A percentile compares a stretch with the other conserved stretches of the same genome.
These are phyloP conservation scores for Urtica urens DNA, from an alignment of 306 rosid genomes.

Conservation along the genomic window DNA sequence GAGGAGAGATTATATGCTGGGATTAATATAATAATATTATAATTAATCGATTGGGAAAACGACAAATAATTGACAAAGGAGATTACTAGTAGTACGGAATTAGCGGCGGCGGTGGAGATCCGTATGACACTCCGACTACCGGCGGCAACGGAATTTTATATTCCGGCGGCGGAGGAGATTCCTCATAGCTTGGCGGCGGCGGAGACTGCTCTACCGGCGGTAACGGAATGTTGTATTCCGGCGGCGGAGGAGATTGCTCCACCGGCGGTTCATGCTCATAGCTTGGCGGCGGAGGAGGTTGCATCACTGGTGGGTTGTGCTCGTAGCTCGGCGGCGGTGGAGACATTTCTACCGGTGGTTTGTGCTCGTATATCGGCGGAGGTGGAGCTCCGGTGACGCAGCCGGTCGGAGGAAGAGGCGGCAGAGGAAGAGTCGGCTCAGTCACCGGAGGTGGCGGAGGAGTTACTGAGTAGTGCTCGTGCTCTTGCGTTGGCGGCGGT, in stretches of 20 bases:
- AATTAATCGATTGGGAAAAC: background rate
- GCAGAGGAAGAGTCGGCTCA: background rate
- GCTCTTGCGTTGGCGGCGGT: background rate
- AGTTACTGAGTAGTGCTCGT: background rate
- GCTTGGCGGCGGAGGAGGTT: background rate
- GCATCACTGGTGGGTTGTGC: background rate
- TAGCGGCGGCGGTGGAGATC: constrained; percentile 12
- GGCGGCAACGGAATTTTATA: constrained; percentile 8
- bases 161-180: background rate
- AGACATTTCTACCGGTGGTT: background rate
- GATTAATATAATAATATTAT: background rate
- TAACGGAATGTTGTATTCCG: no score
- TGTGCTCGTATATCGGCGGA: background rate
- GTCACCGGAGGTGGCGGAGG: background rate
- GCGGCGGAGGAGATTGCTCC: background rate
- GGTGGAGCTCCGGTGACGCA: constrained; percentile 1
- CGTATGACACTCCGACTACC: constrained; percentile 12
- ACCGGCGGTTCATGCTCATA: background rate
- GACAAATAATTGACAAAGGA: background rate
- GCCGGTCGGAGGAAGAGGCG: background rate
- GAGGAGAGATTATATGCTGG: background rate
- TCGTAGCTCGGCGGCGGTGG: background rate
- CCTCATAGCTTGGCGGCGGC: background rate
- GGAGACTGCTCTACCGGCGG: no score
- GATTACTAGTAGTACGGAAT: constrained; percentile 11